Percentiles rank a stretch among this genome's conserved stretches.
phyloP scores from a whole-genome alignment of 331 rosid species.

The Erythrophleum ivorense region DNA sequence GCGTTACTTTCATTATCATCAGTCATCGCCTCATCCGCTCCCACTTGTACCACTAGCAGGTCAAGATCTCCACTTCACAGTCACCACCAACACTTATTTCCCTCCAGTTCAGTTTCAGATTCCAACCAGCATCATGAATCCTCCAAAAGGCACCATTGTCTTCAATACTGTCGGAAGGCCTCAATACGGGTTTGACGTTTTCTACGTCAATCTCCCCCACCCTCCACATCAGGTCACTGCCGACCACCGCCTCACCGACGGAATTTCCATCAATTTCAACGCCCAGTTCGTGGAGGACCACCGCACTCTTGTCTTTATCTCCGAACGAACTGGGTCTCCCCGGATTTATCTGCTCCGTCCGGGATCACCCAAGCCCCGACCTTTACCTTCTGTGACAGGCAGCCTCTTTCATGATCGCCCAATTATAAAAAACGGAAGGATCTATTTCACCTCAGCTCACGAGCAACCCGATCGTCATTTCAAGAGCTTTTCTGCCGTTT shows the following conservation, averaged over 20 bases:
- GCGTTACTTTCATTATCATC: not conserved
- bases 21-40: not conserved
- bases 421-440: constrained; percentile 37
- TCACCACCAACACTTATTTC: not conserved
- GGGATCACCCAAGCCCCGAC: constrained; percentile 36
- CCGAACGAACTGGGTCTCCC: constrained; percentile 76
- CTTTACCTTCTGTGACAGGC: constrained; percentile 44
- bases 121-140: constrained; percentile 28
- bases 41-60: not conserved
- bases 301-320: constrained; percentile 58
- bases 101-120: not conserved
- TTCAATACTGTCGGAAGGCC: constrained; percentile 65
- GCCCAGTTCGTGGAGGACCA: constrained; percentile 63
- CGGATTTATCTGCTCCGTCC: constrained; percentile 53
- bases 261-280: constrained; percentile 73
- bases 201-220: constrained; percentile 47
- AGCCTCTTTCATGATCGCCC: constrained; percentile 81
- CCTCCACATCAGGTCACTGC: constrained; percentile 1
- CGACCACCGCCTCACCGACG: constrained; percentile 72
- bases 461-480: constrained; percentile 47
- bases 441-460: constrained; percentile 78
- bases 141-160: constrained; percentile 58
- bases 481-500: constrained; percentile 69
- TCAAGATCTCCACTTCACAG: not conserved
- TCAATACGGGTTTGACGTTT: constrained; percentile 83